These are phyloP conservation scores for Emmonsiellopsis sp. DNA, from an alignment of 2,329 filamentous ascomycete species.

Conservation along the genomic window DNA sequence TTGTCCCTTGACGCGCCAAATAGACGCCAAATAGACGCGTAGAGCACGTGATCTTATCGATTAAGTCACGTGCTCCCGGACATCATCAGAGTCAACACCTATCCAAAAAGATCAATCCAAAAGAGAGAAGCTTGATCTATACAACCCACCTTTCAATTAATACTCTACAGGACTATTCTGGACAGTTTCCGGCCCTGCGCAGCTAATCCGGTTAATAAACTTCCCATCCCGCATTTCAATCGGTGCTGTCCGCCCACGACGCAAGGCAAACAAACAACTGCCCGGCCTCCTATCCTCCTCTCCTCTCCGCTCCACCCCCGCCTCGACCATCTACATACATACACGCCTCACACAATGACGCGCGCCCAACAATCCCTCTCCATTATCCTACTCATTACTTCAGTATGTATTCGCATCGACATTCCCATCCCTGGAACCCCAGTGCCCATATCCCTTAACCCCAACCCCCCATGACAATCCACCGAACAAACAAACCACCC, in stretches of 20 bases:
- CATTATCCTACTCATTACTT: conserved; percentile 74
- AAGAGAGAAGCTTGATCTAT: no score
- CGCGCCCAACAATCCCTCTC: conserved; percentile 90
- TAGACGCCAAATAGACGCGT: background rate
- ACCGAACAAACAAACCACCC: background rate
- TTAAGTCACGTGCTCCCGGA: no score
- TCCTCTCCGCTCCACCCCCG: background rate
- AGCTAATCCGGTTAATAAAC: no score
- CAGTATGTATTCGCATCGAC: conserved; percentile 48
- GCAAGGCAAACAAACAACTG: no score
- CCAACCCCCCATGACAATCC: background rate
- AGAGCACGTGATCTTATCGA: background rate
- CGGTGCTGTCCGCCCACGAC: no score
- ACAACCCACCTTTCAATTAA: no score
- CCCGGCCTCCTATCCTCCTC: background rate
- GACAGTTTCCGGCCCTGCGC: no score
- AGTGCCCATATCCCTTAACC: no score
- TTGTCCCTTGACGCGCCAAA: background rate
- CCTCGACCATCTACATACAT: background rate
- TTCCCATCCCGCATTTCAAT: no score
- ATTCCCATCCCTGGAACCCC: background rate
- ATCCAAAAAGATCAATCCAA: no score
- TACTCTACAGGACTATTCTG: no score
- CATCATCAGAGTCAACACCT: no score
- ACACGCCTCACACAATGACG: conserved; percentile 53